Base-by-base conservation (phyloP, 768 basidiomycete genomes). In the Suillus discolor region DNA sequence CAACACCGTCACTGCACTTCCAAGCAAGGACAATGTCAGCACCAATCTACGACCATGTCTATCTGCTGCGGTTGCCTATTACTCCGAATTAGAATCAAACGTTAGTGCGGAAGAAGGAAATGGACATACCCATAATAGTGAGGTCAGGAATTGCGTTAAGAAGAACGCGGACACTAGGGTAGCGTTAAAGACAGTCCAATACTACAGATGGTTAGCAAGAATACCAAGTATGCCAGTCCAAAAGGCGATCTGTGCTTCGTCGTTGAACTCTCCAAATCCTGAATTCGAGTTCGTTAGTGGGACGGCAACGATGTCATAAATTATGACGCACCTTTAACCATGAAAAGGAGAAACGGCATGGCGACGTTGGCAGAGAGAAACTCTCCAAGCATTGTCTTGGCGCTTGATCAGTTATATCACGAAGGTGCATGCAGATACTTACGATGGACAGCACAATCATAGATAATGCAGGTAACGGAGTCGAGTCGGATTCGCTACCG, bases 371-470 rank as follows among this genome's bases (percentile, higher is more conserved):
- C 96, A 5, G 89, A 93, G 51, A 98, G 79, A 75, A 99, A 96
- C 79, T 99, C 97, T 57, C 95, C 95, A 15, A 98, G 85, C 90
- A 97, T 92, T 6, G 92, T 92, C 94, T 96, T 65, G 47, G 28
- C 53, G 42, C 55, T 63, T 15, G 18, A 20, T 72, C 47, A 72
- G 66, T 25, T 18, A 13, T 31, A 59, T 25, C 51, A n/a, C 28
- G 31, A 59, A 61, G 47, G 38, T 16, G 42, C 60, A 34, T 34
- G 61, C 12, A 18, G 53, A 44, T 65, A 80, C 86, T 76, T 75
- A 96, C 93, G 65, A 97, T 96, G 44, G 93, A 96, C 54, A 99
- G 79, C 3, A 98, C 97, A 69, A 90, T 83, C 91, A 98, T 97
- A 0, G 96, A 91, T 54, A 99, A 77, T 25, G 82, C 80, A 4